Evolutionary conservation across 2,329 filamentous ascomycete species (phyloP).

Genomic region (Aschersonia sp.): DNA sequence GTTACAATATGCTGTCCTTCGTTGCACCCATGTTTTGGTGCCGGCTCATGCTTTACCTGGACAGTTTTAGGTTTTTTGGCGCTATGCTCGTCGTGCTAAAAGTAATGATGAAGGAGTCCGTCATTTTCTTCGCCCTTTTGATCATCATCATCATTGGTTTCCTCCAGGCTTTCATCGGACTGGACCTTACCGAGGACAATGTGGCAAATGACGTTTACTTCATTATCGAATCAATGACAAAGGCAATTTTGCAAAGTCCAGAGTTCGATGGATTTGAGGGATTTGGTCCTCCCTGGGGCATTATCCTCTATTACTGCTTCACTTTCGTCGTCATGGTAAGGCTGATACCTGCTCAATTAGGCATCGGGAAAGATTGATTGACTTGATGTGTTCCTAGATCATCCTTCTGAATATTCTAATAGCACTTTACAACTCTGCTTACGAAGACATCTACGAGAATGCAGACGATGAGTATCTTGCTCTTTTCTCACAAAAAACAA

Average conservation of each 20-base stretch:
- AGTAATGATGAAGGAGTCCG: slow-evolving; percentile 83
- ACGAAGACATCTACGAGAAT: slow-evolving; percentile 87
- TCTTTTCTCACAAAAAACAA: slow-evolving; percentile 83
- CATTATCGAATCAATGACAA: slow-evolving; percentile 71
- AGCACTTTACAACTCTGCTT: slow-evolving; percentile 90
- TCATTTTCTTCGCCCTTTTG: slow-evolving; percentile 92
- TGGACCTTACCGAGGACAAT: slow-evolving; percentile 70
- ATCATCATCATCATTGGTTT: slow-evolving; percentile 75
- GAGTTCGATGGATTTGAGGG: slow-evolving; percentile 81
- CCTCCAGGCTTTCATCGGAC: slow-evolving; percentile 83
- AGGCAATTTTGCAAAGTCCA: slow-evolving; percentile 80
- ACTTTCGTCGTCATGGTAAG: slow-evolving; percentile 89
- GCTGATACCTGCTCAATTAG: background rate
- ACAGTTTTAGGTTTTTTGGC: slow-evolving; percentile 89
- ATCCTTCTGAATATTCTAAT: slow-evolving; percentile 91
- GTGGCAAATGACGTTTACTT: slow-evolving; percentile 54
- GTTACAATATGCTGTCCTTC: slow-evolving; percentile 91
- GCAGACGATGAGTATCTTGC: slow-evolving; percentile 93
- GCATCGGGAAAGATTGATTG: background rate
- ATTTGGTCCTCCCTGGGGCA: slow-evolving; percentile 84
- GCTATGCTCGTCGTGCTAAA: slow-evolving; percentile 96
- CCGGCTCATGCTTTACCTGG: slow-evolving; percentile 79
- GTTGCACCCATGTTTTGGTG: slow-evolving; percentile 95
- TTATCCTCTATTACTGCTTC: slow-evolving; percentile 94
- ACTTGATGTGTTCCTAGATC: slow-evolving; percentile 21